phyloP scores from a whole-genome alignment of 345 rosid genomes.

The Hevea brasiliensis region DNA sequence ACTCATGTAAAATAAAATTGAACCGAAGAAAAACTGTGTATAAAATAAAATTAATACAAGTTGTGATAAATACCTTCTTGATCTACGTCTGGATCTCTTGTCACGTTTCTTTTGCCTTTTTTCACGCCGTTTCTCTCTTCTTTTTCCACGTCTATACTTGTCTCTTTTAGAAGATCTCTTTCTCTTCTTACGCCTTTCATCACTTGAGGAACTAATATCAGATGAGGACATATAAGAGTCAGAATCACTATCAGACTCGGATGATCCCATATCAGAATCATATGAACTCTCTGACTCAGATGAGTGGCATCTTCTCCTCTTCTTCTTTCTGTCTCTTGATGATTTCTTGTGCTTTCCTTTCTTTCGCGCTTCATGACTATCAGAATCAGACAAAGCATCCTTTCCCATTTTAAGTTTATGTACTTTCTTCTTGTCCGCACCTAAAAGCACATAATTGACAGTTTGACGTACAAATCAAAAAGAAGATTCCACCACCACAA shows the following conservation, averaged over 20 bases:
- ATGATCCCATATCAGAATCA: slow-evolving; percentile 68
- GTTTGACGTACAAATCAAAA: neutral
- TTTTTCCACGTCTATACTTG: slow-evolving; percentile 63
- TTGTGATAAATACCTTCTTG: slow-evolving; percentile 58
- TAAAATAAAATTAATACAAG: neutral
- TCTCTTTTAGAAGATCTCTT: slow-evolving; percentile 75
- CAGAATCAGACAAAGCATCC: slow-evolving; percentile 45
- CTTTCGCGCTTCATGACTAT: slow-evolving; percentile 43
- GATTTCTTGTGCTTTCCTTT: slow-evolving; percentile 72
- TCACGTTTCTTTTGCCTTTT: slow-evolving; percentile 67
- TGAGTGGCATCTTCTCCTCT: slow-evolving; percentile 65
- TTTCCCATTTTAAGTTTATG: slow-evolving; percentile 47
- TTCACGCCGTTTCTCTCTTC: slow-evolving; percentile 75
- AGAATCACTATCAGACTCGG: slow-evolving; percentile 80
- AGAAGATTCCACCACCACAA: neutral
- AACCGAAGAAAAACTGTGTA: neutral
- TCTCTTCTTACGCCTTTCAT: slow-evolving; percentile 77
- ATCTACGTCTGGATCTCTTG: slow-evolving; percentile 67
- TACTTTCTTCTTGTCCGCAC: slow-evolving; percentile 55
- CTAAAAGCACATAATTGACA: slow-evolving; percentile 11
- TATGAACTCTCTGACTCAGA: slow-evolving; percentile 85
- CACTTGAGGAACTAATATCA: slow-evolving; percentile 81
- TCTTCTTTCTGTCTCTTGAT: slow-evolving; percentile 69
- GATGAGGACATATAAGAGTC: slow-evolving; percentile 71
- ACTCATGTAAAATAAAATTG: neutral